phyloP scores from a whole-genome alignment of 2,329 filamentous ascomycete genomes.

The Diplodia mutila region DNA sequence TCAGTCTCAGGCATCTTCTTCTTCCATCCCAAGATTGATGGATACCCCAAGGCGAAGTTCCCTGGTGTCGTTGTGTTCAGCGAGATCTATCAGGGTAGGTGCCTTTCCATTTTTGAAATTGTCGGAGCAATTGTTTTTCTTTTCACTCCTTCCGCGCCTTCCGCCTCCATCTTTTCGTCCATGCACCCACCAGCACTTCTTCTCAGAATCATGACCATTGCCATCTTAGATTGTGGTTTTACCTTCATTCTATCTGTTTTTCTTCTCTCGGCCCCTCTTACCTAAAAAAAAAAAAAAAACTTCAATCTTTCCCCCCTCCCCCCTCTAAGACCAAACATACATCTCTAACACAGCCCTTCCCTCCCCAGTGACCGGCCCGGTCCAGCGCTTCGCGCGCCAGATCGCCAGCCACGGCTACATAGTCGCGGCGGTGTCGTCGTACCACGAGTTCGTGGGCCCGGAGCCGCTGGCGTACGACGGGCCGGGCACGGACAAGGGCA shows the following conservation, averaged over 20 bases:
- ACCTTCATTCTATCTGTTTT: neutral
- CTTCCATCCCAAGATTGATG: constrained; percentile 82
- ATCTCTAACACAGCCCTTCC: constrained; percentile 18
- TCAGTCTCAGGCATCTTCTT: constrained; percentile 73
- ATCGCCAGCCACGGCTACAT: constrained; percentile 94
- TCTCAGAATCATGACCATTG: too few relatives aligned
- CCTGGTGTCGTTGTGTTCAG: constrained; percentile 87
- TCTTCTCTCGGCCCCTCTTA: neutral
- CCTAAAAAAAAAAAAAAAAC: too few relatives aligned
- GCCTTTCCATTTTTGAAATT: neutral
- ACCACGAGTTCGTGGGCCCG: constrained; percentile 89
- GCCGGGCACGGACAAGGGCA: constrained; percentile 84
- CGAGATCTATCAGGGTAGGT: constrained; percentile 89
- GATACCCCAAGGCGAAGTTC: constrained; percentile 87
- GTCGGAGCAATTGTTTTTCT: neutral
- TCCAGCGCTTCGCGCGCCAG: constrained; percentile 85
- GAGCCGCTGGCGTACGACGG: constrained; percentile 84
- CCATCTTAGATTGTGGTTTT: too few relatives aligned
- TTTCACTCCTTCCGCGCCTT: neutral
- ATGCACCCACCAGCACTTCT: too few relatives aligned
- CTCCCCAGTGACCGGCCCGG: constrained; percentile 81
- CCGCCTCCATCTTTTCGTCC: neutral
- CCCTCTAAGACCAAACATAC: neutral
- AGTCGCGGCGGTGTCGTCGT: constrained; percentile 85
- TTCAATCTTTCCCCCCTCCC: neutral